Conservation (phyloP, 768 basidiomycete genomes). For the Suillus americanus region DNA sequence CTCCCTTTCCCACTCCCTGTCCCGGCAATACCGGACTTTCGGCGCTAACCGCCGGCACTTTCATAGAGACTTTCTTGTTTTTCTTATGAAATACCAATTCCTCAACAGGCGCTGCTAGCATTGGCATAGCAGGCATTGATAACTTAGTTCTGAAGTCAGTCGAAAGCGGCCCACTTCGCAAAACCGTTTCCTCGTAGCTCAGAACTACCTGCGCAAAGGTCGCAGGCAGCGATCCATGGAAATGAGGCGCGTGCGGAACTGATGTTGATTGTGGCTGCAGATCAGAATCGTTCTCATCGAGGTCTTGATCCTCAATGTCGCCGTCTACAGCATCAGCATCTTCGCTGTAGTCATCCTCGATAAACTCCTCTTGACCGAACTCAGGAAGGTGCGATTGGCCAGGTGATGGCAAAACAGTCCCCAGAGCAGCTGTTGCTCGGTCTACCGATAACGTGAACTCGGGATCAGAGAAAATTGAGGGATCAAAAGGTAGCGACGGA, state of each 20-base stretch:
- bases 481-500: slow-evolving; percentile 47
- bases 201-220: slow-evolving; percentile 40
- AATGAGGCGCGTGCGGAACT: slow-evolving; percentile 15
- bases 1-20: slow-evolving; percentile 19
- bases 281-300: slow-evolving; percentile 29
- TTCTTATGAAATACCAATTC: slow-evolving; percentile 32
- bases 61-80: slow-evolving; percentile 42
- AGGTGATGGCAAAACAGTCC: slow-evolving; percentile 27
- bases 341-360: slow-evolving; percentile 46
- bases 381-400: slow-evolving; percentile 34
- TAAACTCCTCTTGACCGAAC: slow-evolving; percentile 35
- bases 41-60: slow-evolving; percentile 24
- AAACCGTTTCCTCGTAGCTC: slow-evolving; percentile 37
- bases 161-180: slow-evolving; percentile 15
- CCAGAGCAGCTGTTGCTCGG: slow-evolving; percentile 41
- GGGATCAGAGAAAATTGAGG: slow-evolving; percentile 54
- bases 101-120: slow-evolving; percentile 18
- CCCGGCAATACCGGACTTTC: slow-evolving; percentile 15
- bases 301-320: slow-evolving; percentile 39
- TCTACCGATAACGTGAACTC: slow-evolving; percentile 52
- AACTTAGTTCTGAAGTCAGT: slow-evolving; percentile 27
- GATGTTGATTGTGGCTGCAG: slow-evolving; percentile 23
- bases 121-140: slow-evolving; percentile 20
- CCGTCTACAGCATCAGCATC: slow-evolving; percentile 47
- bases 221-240: slow-evolving; percentile 20